Evolutionary conservation across 768 basidiomycete genomes (phyloP), one percentile per base, ranked within the genome.

Genomic region (Cubamyces lactineus): DNA sequence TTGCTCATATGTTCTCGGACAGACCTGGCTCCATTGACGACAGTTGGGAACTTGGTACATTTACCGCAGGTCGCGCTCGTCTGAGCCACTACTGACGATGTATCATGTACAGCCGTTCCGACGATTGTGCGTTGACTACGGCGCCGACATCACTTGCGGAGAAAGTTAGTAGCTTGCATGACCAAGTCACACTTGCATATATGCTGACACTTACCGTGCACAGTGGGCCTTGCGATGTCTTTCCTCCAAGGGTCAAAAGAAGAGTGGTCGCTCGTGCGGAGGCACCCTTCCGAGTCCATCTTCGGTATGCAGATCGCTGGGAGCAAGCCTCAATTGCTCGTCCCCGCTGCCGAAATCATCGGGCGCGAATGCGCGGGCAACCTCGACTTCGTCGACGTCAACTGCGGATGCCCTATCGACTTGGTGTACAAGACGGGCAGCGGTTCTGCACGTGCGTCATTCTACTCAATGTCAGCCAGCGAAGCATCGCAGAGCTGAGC

Each of bases 371-470:
- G 86, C 66, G 79, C 79, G 0, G 78, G 81, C 13, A 80, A 81
- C 19, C 75, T 97, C 21, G 94, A 98, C 70, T 98, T 97, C 68
- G 92, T 96, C 1, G 96, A 99, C 70, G 76, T 98, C 65, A 99
- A 99, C 70, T 92, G 93, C 74, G 96, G 96, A 7, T 98, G 97
- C 74, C 97, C 97, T 3, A 98, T 98, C 67, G 97, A 99, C 74
- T 78, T 98, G 45, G 92, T 99, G 1, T 97, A 96, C 77, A 91
- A 90, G 69, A 83, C 84, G 15, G 95, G 95, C 3, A 94, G 93
- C 57, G 95, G 95, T 0, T 91, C 90, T 59, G 95, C 95, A 90
- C 87, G 8, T 48, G 47, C 30, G 46, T 46, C 21, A 12, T 11
- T n/a, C 39, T 43, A 19, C 21, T 46, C 8, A 5, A 5, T 28